These are phyloP conservation scores for Fusarium keratoplasticum DNA, from an alignment of 2,329 filamentous ascomycete genomes.

Conservation along the genomic window DNA sequence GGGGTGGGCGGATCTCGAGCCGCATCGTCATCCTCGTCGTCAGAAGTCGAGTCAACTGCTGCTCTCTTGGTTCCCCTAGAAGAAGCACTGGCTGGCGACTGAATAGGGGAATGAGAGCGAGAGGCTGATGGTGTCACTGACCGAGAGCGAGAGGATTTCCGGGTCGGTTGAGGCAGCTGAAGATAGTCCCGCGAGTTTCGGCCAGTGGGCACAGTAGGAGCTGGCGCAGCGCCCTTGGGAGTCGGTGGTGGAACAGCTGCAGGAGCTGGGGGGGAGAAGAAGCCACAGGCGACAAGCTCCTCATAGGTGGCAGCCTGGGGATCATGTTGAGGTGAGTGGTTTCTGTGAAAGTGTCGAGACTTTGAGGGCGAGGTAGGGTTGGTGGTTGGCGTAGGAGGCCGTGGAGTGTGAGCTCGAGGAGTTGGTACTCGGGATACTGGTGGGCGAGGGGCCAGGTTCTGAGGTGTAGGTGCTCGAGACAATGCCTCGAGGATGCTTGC, in stretches of 20 bases:
- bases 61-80: constrained; percentile 65
- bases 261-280: constrained; percentile 40
- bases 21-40: constrained; percentile 47
- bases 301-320: constrained; percentile 41
- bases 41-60: constrained; percentile 50
- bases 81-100: constrained; percentile 50
- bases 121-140: constrained; percentile 37
- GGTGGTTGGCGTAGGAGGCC: constrained; percentile 18
- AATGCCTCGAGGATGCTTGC: constrained; percentile 18
- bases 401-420: constrained; percentile 8
- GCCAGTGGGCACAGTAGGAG: constrained; percentile 29
- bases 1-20: constrained; percentile 42
- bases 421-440: constrained; percentile 24
- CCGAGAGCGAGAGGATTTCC: constrained; percentile 32
- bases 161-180: constrained; percentile 34
- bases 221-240: constrained; percentile 33
- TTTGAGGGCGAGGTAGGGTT: constrained; percentile 29
- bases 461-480: constrained; percentile 16
- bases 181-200: constrained; percentile 30
- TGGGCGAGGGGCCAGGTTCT: constrained; percentile 8
- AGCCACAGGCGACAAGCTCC: constrained; percentile 41
- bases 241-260: constrained; percentile 27
- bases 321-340: constrained; percentile 14
- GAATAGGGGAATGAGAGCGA: constrained; percentile 38
- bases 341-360: constrained; percentile 18